These are phyloP conservation scores for Rhododendron ferrugineum DNA, from an alignment of 148 eudicot genomes.

Conservation along the genomic window DNA sequence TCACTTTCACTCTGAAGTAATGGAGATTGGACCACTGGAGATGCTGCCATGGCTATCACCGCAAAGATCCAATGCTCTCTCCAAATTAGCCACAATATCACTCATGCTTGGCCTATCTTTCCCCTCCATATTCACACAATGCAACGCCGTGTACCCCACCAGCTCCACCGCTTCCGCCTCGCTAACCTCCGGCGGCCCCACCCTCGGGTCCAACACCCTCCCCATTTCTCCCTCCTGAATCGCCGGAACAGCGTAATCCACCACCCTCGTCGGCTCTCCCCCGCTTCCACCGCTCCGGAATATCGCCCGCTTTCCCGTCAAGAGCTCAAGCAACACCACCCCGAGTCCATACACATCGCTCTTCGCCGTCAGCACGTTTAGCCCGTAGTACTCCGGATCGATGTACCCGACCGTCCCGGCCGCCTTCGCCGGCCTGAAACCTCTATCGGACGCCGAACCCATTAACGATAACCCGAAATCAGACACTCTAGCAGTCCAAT, in stretches of 20 bases:
- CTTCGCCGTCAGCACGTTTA: slow-evolving; percentile 81
- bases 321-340: slow-evolving; percentile 74
- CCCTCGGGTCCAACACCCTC: slow-evolving; percentile 65
- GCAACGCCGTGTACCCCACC: slow-evolving; percentile 79
- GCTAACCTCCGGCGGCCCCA: slow-evolving; percentile 50
- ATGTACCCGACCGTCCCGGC: slow-evolving; percentile 97
- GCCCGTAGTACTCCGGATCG: slow-evolving; percentile 88
- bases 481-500: slow-evolving; percentile 93
- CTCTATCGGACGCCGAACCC: slow-evolving; percentile 57
- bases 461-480: slow-evolving; percentile 85
- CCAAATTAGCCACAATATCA: slow-evolving; percentile 86
- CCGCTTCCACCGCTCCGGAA: slow-evolving; percentile 39
- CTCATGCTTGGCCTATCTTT: slow-evolving; percentile 83
- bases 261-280: slow-evolving; percentile 56
- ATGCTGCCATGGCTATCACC: slow-evolving; percentile 79
- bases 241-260: slow-evolving; percentile 67
- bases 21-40: slow-evolving; percentile 63
- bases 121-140: slow-evolving; percentile 87
- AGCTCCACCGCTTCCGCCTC: slow-evolving; percentile 89
- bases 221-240: slow-evolving; percentile 61
- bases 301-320: slow-evolving; percentile 82
- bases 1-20: slow-evolving; percentile 60
- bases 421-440: slow-evolving; percentile 59
- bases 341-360: slow-evolving; percentile 96
- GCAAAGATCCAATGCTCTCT: slow-evolving; percentile 61